Conservation (phyloP, 1,139 yeast species). For the Pichia cactophila region DNA sequence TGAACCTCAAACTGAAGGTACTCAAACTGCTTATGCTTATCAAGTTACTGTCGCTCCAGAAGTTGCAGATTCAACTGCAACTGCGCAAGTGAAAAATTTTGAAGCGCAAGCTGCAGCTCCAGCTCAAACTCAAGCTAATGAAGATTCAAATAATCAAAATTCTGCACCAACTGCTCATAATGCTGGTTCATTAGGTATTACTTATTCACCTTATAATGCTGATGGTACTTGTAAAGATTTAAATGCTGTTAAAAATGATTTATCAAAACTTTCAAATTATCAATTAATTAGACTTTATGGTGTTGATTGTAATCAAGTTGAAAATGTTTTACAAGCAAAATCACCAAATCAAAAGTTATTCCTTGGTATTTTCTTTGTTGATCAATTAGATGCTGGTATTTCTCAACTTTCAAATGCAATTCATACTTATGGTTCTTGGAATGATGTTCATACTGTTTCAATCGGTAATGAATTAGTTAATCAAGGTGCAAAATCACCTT, state of each 20-base stretch:
- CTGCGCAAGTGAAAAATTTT: slow-evolving; percentile 21
- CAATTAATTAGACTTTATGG: slow-evolving; percentile 70
- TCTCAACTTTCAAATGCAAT: slow-evolving; percentile 49
- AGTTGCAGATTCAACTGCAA: slow-evolving; percentile 23
- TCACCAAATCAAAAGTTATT: slow-evolving; percentile 54
- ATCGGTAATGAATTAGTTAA: slow-evolving; percentile 80
- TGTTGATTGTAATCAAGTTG: slow-evolving; percentile 76
- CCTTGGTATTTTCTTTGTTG: slow-evolving; percentile 61
- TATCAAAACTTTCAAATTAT: slow-evolving; percentile 46
- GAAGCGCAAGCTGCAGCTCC: slow-evolving; percentile 20
- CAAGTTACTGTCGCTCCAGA: slow-evolving; percentile 19
- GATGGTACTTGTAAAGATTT: slow-evolving; percentile 68
- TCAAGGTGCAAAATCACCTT: slow-evolving; percentile 52
- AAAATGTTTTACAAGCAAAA: slow-evolving; percentile 59
- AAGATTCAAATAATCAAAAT: slow-evolving; percentile 24
- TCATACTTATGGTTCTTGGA: slow-evolving; percentile 57
- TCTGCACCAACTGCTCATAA: slow-evolving; percentile 20
- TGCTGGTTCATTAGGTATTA: slow-evolving; percentile 53
- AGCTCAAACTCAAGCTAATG: slow-evolving; percentile 9
- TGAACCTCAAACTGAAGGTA: slow-evolving; percentile 14
- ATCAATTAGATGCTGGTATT: slow-evolving; percentile 45
- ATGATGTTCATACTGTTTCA: slow-evolving; percentile 62
- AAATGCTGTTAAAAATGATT: slow-evolving; percentile 50
- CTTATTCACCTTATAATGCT: slow-evolving; percentile 74
- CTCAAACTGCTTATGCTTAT: slow-evolving; percentile 28